These are phyloP conservation scores for Eutrema yunnanense DNA, from an alignment of 345 rosid genomes.

Conservation along the genomic window DNA sequence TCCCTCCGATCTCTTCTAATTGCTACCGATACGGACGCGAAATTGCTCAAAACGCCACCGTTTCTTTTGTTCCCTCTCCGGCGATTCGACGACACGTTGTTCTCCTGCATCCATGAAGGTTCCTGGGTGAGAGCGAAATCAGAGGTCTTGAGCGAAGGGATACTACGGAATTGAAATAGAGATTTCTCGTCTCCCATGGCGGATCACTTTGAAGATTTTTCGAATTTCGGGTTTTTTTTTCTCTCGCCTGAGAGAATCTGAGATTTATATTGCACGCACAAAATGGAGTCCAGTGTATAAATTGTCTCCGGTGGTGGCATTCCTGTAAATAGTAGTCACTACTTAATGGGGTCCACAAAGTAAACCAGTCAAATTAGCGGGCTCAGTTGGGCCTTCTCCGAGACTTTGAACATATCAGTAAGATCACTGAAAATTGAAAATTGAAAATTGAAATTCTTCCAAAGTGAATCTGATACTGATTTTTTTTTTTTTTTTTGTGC, in stretches of 20 bases:
- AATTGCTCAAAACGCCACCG: slow-evolving; percentile 9
- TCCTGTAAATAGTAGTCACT: neutral
- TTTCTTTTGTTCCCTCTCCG: neutral
- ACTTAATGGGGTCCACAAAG: neutral
- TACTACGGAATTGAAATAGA: slow-evolving; percentile 29
- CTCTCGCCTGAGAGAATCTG: slow-evolving; percentile 11
- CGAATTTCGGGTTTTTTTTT: neutral
- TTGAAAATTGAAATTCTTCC: neutral
- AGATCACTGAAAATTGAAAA: neutral
- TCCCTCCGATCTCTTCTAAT: slow-evolving; percentile 9
- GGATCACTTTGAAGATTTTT: neutral
- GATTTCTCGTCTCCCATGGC: slow-evolving; percentile 50
- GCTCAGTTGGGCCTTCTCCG: slow-evolving; percentile 22
- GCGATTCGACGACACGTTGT: slow-evolving; percentile 21
- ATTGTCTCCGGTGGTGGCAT: slow-evolving; percentile 13
- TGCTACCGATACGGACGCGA: slow-evolving; percentile 21
- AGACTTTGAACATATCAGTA: neutral
- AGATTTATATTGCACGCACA: slow-evolving; percentile 3
- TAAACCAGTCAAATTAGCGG: slow-evolving; percentile 5
- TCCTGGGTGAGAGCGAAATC: slow-evolving; percentile 25
- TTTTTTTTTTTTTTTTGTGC: no score
- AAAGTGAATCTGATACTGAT: neutral
- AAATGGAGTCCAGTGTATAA: slow-evolving; percentile 15
- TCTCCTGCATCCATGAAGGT: slow-evolving; percentile 20
- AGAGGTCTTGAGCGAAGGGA: slow-evolving; percentile 41